A percentile compares a stretch with the other conserved stretches of the same genome.
Evolutionary conservation across 148 eudicot species (phyloP).

Genomic region (Rhododendron mucronatum): DNA sequence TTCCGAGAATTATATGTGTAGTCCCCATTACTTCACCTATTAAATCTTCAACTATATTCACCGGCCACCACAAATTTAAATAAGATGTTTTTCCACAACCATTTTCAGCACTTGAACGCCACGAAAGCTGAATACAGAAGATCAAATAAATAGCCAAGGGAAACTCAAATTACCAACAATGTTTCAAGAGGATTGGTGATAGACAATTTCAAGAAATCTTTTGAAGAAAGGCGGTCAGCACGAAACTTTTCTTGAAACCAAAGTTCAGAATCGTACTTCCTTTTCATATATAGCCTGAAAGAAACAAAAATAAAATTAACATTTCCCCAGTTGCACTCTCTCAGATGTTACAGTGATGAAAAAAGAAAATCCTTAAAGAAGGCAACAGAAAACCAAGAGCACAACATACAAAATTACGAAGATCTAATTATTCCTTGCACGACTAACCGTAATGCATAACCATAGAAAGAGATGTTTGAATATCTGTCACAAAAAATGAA

Average conservation of each 20-base stretch:
- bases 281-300: conserved; percentile 55
- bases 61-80: not conserved
- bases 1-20: not conserved
- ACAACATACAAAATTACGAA: not conserved
- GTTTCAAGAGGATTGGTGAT: conserved; percentile 53
- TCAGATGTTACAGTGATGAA: not conserved
- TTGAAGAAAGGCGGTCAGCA: conserved; percentile 47
- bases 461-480: not conserved
- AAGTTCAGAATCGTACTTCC: conserved; percentile 55
- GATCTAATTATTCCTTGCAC: conserved; percentile 1
- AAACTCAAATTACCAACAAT: conserved; percentile 47
- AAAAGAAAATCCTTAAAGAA: not conserved
- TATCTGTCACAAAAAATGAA: not conserved
- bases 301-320: not conserved
- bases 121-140: not conserved
- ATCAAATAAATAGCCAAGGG: not conserved
- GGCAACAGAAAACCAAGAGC: not conserved
- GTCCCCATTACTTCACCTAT: not conserved
- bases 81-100: not conserved
- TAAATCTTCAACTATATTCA: not conserved
- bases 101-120: conserved; percentile 7
- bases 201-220: conserved; percentile 64
- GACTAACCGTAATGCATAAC: not conserved
- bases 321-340: not conserved
- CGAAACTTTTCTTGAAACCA: conserved; percentile 61